These are phyloP conservation scores for Syncephalis fuscata DNA, from an alignment of 371 early-diverging fungal species.

Conservation along the genomic window DNA sequence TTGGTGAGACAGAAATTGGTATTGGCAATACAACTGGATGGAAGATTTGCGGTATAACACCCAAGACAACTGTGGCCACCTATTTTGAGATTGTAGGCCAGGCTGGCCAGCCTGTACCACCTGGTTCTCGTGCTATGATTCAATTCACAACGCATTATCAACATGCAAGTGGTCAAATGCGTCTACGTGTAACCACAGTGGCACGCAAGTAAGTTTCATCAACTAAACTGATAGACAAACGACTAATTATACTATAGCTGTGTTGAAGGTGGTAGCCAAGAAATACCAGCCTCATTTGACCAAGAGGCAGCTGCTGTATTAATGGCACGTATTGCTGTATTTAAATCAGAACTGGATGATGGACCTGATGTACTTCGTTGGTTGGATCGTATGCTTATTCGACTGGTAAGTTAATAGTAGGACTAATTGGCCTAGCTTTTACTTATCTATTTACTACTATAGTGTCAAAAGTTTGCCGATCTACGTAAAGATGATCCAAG, in stretches of 20 bases:
- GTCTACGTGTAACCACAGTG: slow-evolving; percentile 89
- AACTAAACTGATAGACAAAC: no score
- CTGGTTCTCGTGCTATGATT: slow-evolving; percentile 77
- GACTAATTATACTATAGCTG: no score
- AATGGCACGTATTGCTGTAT: slow-evolving; percentile 96
- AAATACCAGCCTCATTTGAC: slow-evolving; percentile 90
- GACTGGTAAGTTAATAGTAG: slow-evolving; percentile 34
- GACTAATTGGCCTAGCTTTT: no score
- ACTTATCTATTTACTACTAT: no score
- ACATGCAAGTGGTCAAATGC: slow-evolving; percentile 79
- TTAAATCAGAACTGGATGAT: slow-evolving; percentile 96
- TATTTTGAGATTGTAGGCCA: slow-evolving; percentile 95
- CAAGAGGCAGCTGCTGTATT: slow-evolving; percentile 98
- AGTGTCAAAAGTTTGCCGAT: slow-evolving; percentile 90
- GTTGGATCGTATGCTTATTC: slow-evolving; percentile 98
- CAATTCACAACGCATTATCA: slow-evolving; percentile 95
- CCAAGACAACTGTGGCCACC: slow-evolving; percentile 71
- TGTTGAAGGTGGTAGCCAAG: slow-evolving; percentile 76
- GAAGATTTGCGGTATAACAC: slow-evolving; percentile 83
- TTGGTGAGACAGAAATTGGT: slow-evolving; percentile 97
- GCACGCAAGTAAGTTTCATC: slow-evolving; percentile 57
- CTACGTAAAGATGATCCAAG: slow-evolving; percentile 93
- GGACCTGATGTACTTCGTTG: slow-evolving; percentile 97
- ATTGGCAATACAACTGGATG: slow-evolving; percentile 89
- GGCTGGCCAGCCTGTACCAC: slow-evolving; percentile 60